Conservation (phyloP, 2,329 filamentous ascomycete species). For the Cladosporium phlei region DNA sequence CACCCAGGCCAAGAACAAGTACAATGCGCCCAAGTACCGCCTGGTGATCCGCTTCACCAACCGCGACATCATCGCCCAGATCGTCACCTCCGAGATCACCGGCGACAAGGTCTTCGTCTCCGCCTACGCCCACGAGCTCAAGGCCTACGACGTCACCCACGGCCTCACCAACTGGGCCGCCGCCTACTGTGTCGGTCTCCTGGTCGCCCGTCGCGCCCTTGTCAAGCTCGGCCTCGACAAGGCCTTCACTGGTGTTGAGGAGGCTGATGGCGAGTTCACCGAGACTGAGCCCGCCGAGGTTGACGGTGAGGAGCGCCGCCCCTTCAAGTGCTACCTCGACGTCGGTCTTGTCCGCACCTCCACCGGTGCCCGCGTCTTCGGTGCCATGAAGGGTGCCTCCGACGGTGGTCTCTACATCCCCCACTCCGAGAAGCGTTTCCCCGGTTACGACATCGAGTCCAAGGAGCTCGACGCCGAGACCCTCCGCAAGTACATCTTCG, state of each 20-base stretch:
- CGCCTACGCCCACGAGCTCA: constrained; percentile 96
- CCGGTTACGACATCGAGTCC: constrained; percentile 91
- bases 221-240: constrained; percentile 95
- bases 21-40: constrained; percentile 99
- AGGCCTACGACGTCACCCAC: constrained; percentile 94
- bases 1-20: constrained; percentile 99
- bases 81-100: constrained; percentile 90
- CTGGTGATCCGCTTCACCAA: constrained; percentile 80
- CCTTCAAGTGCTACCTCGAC: constrained; percentile 99
- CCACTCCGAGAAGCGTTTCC: constrained; percentile 99
- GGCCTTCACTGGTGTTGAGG: constrained; percentile 91
- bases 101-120: constrained; percentile 95
- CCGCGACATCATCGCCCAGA: constrained; percentile 98
- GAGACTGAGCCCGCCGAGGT: constrained; percentile 92
- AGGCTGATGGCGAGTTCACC: constrained; percentile 91
- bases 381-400: constrained; percentile 98
- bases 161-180: constrained; percentile 99
- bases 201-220: constrained; percentile 92
- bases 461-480: constrained; percentile 97
- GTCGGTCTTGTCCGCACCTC: constrained; percentile 96
- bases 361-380: constrained; percentile 97
- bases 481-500: constrained; percentile 99
- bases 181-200: constrained; percentile 92
- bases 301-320: constrained; percentile 81
- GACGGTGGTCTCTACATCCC: constrained; percentile 96